These are phyloP conservation scores for Penicillium psychrosexuale DNA, from an alignment of 2,329 filamentous ascomycete genomes.

Conservation along the genomic window DNA sequence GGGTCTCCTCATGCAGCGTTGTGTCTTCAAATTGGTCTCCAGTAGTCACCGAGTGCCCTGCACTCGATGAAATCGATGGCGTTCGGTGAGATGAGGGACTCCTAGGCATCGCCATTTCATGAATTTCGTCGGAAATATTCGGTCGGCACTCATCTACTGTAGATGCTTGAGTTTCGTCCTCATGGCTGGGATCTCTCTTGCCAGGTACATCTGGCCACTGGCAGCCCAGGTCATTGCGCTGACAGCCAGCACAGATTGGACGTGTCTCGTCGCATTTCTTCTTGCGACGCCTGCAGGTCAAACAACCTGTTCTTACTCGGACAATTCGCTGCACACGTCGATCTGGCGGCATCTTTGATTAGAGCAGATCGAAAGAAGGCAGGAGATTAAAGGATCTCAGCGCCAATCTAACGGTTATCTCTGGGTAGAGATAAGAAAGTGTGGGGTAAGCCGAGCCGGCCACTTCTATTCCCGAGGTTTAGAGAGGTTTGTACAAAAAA, in stretches of 20 bases:
- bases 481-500: neutral
- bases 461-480: neutral
- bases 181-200: slow-evolving; percentile 7
- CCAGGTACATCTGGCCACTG: slow-evolving; percentile 25
- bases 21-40: slow-evolving; percentile 2
- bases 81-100: slow-evolving; percentile 15
- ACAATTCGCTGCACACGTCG: slow-evolving; percentile 30
- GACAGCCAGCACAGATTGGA: slow-evolving; percentile 35
- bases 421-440: slow-evolving; percentile 2
- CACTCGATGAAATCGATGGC: slow-evolving; percentile 16
- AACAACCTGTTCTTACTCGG: slow-evolving; percentile 33
- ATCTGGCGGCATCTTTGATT: slow-evolving; percentile 12
- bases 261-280: slow-evolving; percentile 36
- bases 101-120: neutral
- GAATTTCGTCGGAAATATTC: slow-evolving; percentile 6
- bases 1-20: neutral
- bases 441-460: slow-evolving; percentile 4
- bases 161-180: neutral
- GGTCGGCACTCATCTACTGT: neutral
- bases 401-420: neutral
- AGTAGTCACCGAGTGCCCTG: slow-evolving; percentile 9
- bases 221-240: slow-evolving; percentile 29
- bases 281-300: slow-evolving; percentile 32
- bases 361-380: slow-evolving; percentile 1
- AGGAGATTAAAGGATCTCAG: slow-evolving; percentile 6